These are phyloP conservation scores for Cinnamomum chago DNA, from an alignment of 164 flowering plant genomes.

Conservation along the genomic window DNA sequence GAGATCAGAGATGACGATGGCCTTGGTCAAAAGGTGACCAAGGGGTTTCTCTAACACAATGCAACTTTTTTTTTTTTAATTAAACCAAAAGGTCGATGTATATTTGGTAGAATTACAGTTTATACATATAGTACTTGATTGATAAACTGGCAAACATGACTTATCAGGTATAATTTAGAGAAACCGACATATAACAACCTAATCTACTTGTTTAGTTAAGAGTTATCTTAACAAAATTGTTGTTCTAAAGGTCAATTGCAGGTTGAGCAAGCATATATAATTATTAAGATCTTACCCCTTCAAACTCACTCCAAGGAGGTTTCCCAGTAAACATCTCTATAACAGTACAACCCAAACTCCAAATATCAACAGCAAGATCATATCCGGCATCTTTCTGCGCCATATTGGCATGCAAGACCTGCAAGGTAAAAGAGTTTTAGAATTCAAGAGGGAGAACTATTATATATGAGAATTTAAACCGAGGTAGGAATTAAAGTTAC, in stretches of 20 bases:
- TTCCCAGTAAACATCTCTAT: conserved; percentile 88
- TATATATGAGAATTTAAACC: background rate
- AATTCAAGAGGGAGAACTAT: background rate
- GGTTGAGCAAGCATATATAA: background rate
- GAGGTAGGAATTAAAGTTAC: conserved; percentile 28
- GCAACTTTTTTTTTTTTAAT: too few relatives aligned
- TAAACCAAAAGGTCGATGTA: too few relatives aligned
- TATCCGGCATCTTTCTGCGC: conserved; percentile 59
- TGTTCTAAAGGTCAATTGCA: background rate
- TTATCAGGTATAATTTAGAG: background rate
- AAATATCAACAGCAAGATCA: conserved; percentile 80
- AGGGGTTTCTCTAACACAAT: too few relatives aligned
- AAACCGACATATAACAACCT: too few relatives aligned
- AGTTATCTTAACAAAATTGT: background rate
- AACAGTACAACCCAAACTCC: conserved; percentile 98
- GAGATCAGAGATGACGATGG: too few relatives aligned
- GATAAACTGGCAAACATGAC: background rate
- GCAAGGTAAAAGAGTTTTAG: background rate
- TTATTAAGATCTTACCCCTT: conserved; percentile 58
- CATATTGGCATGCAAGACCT: conserved; percentile 46
- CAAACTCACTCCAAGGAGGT: conserved; percentile 94
- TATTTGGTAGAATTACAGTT: too few relatives aligned
- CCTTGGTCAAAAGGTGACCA: too few relatives aligned
- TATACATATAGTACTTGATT: too few relatives aligned
- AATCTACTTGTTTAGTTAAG: too few relatives aligned